Evolutionary conservation across 2,329 filamentous ascomycete species (phyloP).

Genomic region (Aspergillus intermedius): DNA sequence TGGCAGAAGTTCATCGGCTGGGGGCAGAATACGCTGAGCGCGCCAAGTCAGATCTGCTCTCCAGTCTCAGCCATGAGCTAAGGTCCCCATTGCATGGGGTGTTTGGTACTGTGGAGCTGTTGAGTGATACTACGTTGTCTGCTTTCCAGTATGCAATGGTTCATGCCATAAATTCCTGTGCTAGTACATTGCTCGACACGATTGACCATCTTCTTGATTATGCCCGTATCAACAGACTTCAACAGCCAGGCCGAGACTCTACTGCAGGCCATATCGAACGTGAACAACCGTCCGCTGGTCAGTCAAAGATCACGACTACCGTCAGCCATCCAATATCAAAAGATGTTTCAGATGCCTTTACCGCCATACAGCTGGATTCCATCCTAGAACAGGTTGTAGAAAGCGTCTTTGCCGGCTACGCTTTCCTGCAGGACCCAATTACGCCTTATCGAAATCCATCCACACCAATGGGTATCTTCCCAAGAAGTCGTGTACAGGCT

Average conservation of each 20-base stretch:
- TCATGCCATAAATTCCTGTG: constrained; percentile 34
- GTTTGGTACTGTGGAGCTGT: constrained; percentile 26
- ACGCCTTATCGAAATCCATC: neutral
- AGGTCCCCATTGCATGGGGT: constrained; percentile 32
- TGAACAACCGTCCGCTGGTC: neutral
- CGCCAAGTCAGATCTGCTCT: constrained; percentile 29
- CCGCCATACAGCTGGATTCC: constrained; percentile 5
- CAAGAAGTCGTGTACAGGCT: neutral
- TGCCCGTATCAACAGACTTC: constrained; percentile 21
- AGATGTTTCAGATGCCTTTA: constrained; percentile 2
- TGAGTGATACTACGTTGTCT: constrained; percentile 23
- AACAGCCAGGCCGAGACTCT: neutral
- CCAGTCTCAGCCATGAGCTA: constrained; percentile 31
- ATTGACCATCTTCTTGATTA: constrained; percentile 34
- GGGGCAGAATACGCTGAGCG: constrained; percentile 24
- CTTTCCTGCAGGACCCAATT: constrained; percentile 4
- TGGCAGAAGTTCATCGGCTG: constrained; percentile 26
- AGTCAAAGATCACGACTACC: neutral
- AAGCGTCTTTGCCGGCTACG: constrained; percentile 13
- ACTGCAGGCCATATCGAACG: neutral
- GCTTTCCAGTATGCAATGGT: constrained; percentile 25
- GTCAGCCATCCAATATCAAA: neutral
- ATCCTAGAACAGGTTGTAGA: constrained; percentile 14
- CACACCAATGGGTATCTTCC: neutral
- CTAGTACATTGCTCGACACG: constrained; percentile 37